A percentile compares a stretch with the other conserved stretches of the same genome.
These are phyloP conservation scores for Podospora didyma DNA, from an alignment of 495 filamentous ascomycete genomes.

Conservation along the genomic window DNA sequence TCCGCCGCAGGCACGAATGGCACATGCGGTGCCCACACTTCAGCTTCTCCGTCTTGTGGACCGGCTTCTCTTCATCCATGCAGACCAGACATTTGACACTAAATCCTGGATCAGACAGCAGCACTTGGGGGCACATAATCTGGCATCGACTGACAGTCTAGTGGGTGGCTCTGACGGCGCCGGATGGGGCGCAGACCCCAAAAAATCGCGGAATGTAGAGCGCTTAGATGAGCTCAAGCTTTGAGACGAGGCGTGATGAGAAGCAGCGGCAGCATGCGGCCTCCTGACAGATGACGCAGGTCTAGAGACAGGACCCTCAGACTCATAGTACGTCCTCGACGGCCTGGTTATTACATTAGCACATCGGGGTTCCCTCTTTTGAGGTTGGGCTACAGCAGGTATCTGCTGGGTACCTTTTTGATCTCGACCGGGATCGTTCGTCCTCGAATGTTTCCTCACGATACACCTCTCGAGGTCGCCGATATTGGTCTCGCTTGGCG, in stretches of 20 bases:
- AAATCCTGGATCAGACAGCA: conserved; percentile 15
- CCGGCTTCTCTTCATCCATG: conserved; percentile 56
- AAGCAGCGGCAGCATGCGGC: conserved; percentile 31
- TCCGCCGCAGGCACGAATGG: conserved; percentile 62
- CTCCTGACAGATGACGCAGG: conserved; percentile 25
- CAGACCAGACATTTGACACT: conserved; percentile 70
- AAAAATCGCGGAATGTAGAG: conserved; percentile 32
- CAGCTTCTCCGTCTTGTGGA: conserved; percentile 60
- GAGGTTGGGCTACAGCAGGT: not conserved
- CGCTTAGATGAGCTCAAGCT: conserved; percentile 37
- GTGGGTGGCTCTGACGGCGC: conserved; percentile 24
- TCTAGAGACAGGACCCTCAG: conserved; percentile 25
- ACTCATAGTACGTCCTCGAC: conserved; percentile 36
- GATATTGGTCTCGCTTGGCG: conserved; percentile 3
- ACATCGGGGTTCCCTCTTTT: not conserved
- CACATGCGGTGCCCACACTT: conserved; percentile 78
- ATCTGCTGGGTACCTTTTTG: conserved; percentile 32
- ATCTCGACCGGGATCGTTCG: conserved; percentile 29
- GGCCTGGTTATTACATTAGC: conserved; percentile 22
- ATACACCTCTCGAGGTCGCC: conserved; percentile 1
- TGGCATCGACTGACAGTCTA: conserved; percentile 30
- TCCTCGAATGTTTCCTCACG: conserved; percentile 20
- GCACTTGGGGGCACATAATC: not conserved
- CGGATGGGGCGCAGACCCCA: conserved; percentile 27
- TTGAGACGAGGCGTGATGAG: conserved; percentile 34